Conservation (phyloP, 164 flowering plant species). For the Annona cherimola region DNA sequence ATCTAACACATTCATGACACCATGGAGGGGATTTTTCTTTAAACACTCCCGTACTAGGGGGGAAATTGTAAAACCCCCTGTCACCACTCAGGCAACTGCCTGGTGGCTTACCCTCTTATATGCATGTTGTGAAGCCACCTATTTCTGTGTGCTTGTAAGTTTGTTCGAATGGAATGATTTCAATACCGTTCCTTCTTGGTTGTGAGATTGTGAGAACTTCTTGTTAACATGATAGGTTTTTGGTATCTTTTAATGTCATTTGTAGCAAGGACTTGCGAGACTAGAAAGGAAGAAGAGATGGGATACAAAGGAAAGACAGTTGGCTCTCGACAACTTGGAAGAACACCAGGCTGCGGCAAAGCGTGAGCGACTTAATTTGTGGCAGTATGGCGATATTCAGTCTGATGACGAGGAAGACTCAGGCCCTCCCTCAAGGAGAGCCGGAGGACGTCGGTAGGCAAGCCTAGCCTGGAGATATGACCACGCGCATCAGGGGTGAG, state of each 20-base stretch:
- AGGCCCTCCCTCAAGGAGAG: slow-evolving; percentile 55
- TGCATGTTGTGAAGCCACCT: too few relatives aligned
- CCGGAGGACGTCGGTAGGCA: slow-evolving; percentile 55
- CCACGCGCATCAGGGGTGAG: not conserved
- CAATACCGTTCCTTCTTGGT: too few relatives aligned
- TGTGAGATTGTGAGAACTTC: not conserved
- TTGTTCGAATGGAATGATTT: too few relatives aligned
- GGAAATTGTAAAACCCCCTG: too few relatives aligned
- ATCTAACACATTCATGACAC: too few relatives aligned
- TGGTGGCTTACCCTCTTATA: too few relatives aligned
- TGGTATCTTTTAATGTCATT: not conserved
- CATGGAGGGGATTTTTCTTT: too few relatives aligned
- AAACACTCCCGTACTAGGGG: too few relatives aligned
- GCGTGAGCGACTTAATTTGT: slow-evolving; percentile 54
- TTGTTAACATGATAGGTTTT: not conserved
- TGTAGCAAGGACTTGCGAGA: slow-evolving; percentile 86
- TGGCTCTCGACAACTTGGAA: slow-evolving; percentile 66
- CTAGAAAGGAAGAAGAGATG: slow-evolving; percentile 74
- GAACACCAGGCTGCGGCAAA: slow-evolving; percentile 63
- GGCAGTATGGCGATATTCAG: slow-evolving; percentile 89
- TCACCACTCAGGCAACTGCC: too few relatives aligned
- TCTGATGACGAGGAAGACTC: slow-evolving; percentile 84
- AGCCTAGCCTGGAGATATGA: too few relatives aligned
- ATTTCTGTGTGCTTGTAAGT: too few relatives aligned
- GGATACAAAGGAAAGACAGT: slow-evolving; percentile 63